Conservation (phyloP, 129 eudicot species). For the Sambucus nigra region DNA sequence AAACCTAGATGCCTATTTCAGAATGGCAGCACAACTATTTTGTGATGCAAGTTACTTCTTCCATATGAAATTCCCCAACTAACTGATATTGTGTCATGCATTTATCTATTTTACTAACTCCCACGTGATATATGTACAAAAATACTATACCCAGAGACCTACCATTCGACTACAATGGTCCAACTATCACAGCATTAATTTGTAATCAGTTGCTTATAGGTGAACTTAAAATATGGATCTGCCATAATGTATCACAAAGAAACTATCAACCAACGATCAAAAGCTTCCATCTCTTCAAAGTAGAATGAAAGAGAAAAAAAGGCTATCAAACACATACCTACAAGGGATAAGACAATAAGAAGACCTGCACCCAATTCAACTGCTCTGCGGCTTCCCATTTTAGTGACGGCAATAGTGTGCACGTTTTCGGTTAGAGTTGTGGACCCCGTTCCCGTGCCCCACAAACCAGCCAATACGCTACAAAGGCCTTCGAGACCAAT, state of each 20-base stretch:
- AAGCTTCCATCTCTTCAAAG: neutral
- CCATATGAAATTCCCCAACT: neutral
- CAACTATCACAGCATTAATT: too few relatives aligned
- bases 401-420: conserved; percentile 95
- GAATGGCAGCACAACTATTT: neutral
- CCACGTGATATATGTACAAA: neutral
- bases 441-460: conserved; percentile 98
- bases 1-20: too few relatives aligned
- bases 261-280: too few relatives aligned
- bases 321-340: conserved; percentile 37
- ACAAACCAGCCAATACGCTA: conserved; percentile 78
- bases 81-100: neutral
- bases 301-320: neutral
- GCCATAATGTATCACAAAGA: too few relatives aligned
- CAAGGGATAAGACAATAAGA: conserved; percentile 61
- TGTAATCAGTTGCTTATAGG: too few relatives aligned
- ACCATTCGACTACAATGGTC: too few relatives aligned
- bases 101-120: neutral
- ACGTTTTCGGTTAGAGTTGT: conserved; percentile 88
- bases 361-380: conserved; percentile 83
- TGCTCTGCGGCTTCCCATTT: conserved; percentile 96
- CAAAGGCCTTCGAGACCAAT: conserved; percentile 88
- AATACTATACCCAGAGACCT: too few relatives aligned
- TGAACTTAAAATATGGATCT: too few relatives aligned
- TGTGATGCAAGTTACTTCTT: neutral